These are phyloP conservation scores for Thraustotheca clavata DNA, from an alignment of 352 stramenopile genomes.

Conservation along the genomic window DNA sequence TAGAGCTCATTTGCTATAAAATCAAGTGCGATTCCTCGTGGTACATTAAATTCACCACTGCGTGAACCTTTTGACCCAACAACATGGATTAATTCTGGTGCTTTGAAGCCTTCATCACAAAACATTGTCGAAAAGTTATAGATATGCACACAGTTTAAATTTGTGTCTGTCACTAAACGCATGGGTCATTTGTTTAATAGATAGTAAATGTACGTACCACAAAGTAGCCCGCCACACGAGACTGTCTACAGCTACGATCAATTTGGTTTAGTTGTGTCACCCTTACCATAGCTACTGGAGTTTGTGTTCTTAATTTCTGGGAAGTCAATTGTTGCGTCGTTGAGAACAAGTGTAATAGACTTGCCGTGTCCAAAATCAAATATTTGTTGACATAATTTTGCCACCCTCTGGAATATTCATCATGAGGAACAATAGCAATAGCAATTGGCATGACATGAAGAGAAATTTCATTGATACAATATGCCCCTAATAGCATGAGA, in stretches of 20 bases:
- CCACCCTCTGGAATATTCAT: background rate
- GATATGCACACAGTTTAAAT: background rate
- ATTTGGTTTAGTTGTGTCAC: too few relatives aligned
- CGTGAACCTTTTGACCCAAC: constrained; percentile 19
- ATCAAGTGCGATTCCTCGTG: constrained; percentile 35
- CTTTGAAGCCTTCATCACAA: background rate
- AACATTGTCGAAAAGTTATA: background rate
- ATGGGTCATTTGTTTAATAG: background rate
- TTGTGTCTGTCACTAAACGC: background rate
- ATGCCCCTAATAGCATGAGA: constrained; percentile 38
- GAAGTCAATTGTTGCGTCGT: background rate
- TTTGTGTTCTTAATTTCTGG: background rate
- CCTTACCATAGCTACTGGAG: background rate
- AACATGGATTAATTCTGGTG: background rate
- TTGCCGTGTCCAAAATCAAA: background rate
- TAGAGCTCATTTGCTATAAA: constrained; percentile 50
- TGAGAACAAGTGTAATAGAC: background rate
- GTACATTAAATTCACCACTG: background rate
- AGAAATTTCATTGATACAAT: constrained; percentile 34
- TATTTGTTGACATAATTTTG: constrained; percentile 3
- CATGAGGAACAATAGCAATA: constrained; percentile 21
- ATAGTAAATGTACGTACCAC: background rate
- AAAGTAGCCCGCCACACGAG: constrained; percentile 29
- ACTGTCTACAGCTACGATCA: background rate
- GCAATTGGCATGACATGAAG: constrained; percentile 23